phyloP scores from a whole-genome alignment of 2,329 filamentous ascomycete genomes.

The Colletotrichum karsti region DNA sequence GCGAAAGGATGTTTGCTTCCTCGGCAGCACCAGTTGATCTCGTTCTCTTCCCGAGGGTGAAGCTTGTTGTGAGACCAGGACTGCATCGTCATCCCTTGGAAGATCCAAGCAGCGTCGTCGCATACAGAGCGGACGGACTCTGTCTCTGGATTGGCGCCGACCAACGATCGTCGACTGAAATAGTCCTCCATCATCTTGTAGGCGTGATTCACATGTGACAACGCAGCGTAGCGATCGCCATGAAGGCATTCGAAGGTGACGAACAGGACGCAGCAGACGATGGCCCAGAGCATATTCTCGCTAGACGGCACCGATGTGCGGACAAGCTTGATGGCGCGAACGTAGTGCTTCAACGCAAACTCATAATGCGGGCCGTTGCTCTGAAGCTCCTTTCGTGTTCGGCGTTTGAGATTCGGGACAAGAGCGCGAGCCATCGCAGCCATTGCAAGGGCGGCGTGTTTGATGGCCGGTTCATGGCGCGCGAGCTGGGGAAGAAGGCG shows the following conservation, averaged over 20 bases:
- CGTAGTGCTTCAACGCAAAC: conserved; percentile 49
- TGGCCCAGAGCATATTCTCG: conserved; percentile 46
- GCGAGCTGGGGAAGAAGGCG: conserved; percentile 48
- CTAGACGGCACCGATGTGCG: conserved; percentile 43
- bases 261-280: conserved; percentile 49
- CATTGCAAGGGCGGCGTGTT: conserved; percentile 34
- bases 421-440: conserved; percentile 36
- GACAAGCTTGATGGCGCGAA: conserved; percentile 48
- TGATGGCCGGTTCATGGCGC: conserved; percentile 45
- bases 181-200: conserved; percentile 27
- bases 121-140: conserved; percentile 17
- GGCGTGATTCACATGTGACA: conserved; percentile 49
- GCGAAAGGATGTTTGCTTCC: conserved; percentile 37
- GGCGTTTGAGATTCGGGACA: conserved; percentile 38
- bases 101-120: conserved; percentile 24
- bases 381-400: background rate
- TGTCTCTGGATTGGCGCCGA: background rate
- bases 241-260: conserved; percentile 51
- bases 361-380: conserved; percentile 36
- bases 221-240: conserved; percentile 47
- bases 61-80: conserved; percentile 20
- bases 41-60: background rate
- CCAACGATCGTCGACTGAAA: background rate
- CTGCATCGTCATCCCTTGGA: conserved; percentile 25
- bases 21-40: conserved; percentile 23